These are phyloP conservation scores for Dipodascus albidus DNA, from an alignment of 805 yeast species.

Conservation along the genomic window DNA sequence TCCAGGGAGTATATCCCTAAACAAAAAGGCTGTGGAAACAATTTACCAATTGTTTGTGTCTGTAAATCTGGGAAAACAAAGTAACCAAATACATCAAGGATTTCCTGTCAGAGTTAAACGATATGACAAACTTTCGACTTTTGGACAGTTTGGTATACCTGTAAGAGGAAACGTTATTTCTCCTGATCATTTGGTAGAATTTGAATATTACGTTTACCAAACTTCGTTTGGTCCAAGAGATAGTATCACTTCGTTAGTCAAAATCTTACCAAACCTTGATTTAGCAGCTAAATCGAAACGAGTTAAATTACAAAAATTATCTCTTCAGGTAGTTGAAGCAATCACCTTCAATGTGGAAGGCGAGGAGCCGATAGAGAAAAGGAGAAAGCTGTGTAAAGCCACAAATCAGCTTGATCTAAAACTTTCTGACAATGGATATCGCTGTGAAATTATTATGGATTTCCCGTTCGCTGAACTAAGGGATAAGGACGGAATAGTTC, in stretches of 20 bases:
- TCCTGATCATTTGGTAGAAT: slow-evolving; percentile 26
- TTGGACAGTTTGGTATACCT: slow-evolving; percentile 26
- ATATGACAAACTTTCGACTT: slow-evolving; percentile 30
- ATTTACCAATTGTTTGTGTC: slow-evolving; percentile 26
- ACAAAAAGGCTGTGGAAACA: slow-evolving; percentile 22
- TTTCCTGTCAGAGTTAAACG: slow-evolving; percentile 27
- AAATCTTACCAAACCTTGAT: slow-evolving; percentile 27
- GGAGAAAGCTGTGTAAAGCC: slow-evolving; percentile 22
- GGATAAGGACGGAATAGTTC: slow-evolving; percentile 17
- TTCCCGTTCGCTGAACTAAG: slow-evolving; percentile 19
- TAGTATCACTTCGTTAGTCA: slow-evolving; percentile 19
- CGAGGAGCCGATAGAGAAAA: slow-evolving; percentile 23
- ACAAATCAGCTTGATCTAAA: slow-evolving; percentile 19
- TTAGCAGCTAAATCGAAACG: slow-evolving; percentile 25
- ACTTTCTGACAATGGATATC: slow-evolving; percentile 16
- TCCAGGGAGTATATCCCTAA: slow-evolving; percentile 26
- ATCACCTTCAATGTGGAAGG: slow-evolving; percentile 22
- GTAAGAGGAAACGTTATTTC: slow-evolving; percentile 17
- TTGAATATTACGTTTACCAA: slow-evolving; percentile 24
- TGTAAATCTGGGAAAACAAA: slow-evolving; percentile 16
- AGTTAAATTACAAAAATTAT: slow-evolving; percentile 26
- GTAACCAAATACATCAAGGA: slow-evolving; percentile 13
- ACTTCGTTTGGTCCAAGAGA: slow-evolving; percentile 32
- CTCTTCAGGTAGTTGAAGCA: slow-evolving; percentile 27
- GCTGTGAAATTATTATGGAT: slow-evolving; percentile 18